Evolutionary conservation across 2,329 filamentous ascomycete genomes (phyloP), one percentile per base, ranked within the genome.

Genomic region (Zymoseptoria passerinii): DNA sequence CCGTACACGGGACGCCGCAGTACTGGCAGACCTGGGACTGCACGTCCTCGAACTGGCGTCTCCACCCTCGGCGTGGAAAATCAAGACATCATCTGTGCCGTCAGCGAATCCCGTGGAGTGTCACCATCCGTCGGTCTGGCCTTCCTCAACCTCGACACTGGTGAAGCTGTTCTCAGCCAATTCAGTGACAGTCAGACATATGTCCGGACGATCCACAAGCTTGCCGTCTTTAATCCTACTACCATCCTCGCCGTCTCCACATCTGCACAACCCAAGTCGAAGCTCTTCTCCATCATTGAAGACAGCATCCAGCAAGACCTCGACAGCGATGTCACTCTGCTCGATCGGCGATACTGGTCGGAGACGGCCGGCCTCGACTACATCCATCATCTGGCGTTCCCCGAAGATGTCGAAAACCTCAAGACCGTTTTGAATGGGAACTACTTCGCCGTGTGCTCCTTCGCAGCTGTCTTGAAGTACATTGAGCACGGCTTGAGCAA

Each of bases 131-230:
- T 97, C 1, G 92, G 92, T 0, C 78, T 96, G 48, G 89, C 90
- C 2, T 92, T 96, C 68, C 79, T 96, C 69, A 95, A 97, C 68
- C 79, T 95, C 2, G 86, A 89, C 49, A 92, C 89, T 2, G 89
- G 88, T 48, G 90, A 96, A 73, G 89, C 85, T 16, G 84, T 91
- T 28, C 80, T 97, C 48, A 95, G 90, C 69, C 90, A 96, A 68
- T 92, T 97, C 63, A 91, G 88, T 69, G 92, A 97, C 72, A 95
- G 87, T 58, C 91, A 96, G 71, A 95, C 91, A 35, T 97, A 95
- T 70, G 86, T 91, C 58, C 87, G 86, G 68, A 95, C 91, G 0
- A 79, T 95, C 28, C 89, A 95, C 73, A 96, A 96, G 71, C 80
- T 97, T 35, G 83, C 83, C 55, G 84, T 96, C 23, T 88, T 90